Evolutionary conservation across 441 rosid species (phyloP).

Genomic region (Erysimum cheiri): DNA sequence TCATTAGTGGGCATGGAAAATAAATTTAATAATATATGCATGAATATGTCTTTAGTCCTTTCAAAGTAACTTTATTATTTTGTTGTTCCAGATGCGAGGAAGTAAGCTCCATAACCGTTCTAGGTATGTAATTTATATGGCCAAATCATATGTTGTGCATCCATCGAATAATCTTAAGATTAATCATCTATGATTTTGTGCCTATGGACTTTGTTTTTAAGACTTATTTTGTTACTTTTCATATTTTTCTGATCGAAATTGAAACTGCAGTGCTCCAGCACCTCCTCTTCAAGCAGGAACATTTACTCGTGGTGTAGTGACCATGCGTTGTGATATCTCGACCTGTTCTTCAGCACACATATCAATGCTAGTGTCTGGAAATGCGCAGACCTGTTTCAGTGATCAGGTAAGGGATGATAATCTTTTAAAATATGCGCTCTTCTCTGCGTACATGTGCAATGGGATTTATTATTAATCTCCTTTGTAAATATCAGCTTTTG

Average conservation of each 20-base stretch:
- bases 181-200: neutral
- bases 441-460: slow-evolving; percentile 35
- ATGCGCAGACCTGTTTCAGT: slow-evolving; percentile 97
- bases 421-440: slow-evolving; percentile 11
- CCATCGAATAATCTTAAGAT: slow-evolving; percentile 14
- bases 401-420: slow-evolving; percentile 76
- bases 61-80: slow-evolving; percentile 19
- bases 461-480: slow-evolving; percentile 14
- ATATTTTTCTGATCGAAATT: slow-evolving; percentile 11
- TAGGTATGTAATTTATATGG: slow-evolving; percentile 62
- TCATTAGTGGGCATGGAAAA: slow-evolving; percentile 10
- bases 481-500: slow-evolving; percentile 64
- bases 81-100: slow-evolving; percentile 79
- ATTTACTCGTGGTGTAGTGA: slow-evolving; percentile 96
- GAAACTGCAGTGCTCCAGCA: slow-evolving; percentile 87
- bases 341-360: slow-evolving; percentile 89
- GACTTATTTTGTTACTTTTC: neutral
- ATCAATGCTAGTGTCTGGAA: slow-evolving; percentile 95
- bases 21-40: neutral
- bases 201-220: neutral
- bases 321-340: slow-evolving; percentile 96
- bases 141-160: slow-evolving; percentile 3
- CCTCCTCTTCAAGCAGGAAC: slow-evolving; percentile 99
- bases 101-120: slow-evolving; percentile 93
- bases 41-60: slow-evolving; percentile 19